A percentile compares a stretch with the other conserved stretches of the same genome.
phyloP scores from a whole-genome alignment of 2,329 filamentous ascomycete species.

The Cladosporium sp. region DNA sequence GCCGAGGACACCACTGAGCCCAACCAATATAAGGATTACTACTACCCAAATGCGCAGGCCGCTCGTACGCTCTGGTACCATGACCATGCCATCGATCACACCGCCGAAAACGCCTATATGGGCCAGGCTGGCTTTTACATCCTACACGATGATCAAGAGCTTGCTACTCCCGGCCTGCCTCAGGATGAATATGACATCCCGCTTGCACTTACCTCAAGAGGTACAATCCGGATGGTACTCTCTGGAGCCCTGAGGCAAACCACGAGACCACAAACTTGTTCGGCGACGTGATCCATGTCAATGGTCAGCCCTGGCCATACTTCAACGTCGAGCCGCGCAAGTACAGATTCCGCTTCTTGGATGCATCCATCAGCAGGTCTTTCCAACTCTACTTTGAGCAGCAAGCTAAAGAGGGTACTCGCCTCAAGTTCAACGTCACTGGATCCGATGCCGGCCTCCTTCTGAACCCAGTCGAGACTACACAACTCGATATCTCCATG shows the following conservation, averaged over 20 bases:
- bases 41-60: slow-evolving; percentile 54
- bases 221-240: slow-evolving; percentile 48
- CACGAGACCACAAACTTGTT: slow-evolving; percentile 40
- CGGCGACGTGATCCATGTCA: slow-evolving; percentile 56
- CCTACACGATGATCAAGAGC: slow-evolving; percentile 47
- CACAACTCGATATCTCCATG: slow-evolving; percentile 46
- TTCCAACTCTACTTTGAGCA: slow-evolving; percentile 45
- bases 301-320: slow-evolving; percentile 56
- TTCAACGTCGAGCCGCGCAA: slow-evolving; percentile 55
- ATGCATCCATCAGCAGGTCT: slow-evolving; percentile 44
- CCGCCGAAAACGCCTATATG: slow-evolving; percentile 44
- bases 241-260: slow-evolving; percentile 44
- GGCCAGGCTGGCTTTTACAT: slow-evolving; percentile 56
- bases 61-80: slow-evolving; percentile 57
- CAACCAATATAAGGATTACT: slow-evolving; percentile 55
- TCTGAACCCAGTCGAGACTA: slow-evolving; percentile 39
- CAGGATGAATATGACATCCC: slow-evolving; percentile 50
- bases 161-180: slow-evolving; percentile 45
- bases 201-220: slow-evolving; percentile 47
- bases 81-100: slow-evolving; percentile 36
- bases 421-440: slow-evolving; percentile 49
- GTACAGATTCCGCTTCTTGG: slow-evolving; percentile 53
- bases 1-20: slow-evolving; percentile 47
- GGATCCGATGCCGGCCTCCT: slow-evolving; percentile 52
- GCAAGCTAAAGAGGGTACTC: slow-evolving; percentile 27